A percentile compares a stretch with the other conserved stretches of the same genome.
Evolutionary conservation across 2,329 filamentous ascomycete genomes (phyloP).

Genomic region (Fusarium vanettenii): DNA sequence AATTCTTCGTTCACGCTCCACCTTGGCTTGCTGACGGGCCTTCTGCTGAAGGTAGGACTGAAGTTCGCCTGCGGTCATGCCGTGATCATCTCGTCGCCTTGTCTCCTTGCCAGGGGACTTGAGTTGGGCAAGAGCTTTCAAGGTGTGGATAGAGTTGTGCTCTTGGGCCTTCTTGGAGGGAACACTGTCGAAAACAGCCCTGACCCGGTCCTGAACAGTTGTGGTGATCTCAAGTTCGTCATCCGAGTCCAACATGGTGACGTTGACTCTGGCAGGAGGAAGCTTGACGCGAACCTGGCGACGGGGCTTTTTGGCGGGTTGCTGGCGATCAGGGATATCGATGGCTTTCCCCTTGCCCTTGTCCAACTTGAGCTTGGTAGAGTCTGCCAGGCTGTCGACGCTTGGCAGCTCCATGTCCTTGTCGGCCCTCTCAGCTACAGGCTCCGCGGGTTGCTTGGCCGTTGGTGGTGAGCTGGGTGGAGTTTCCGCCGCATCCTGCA

Average conservation of each 20-base stretch:
- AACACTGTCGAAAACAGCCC: slow-evolving; percentile 76
- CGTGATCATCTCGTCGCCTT: slow-evolving; percentile 56
- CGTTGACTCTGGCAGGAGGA: slow-evolving; percentile 53
- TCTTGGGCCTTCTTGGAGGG: slow-evolving; percentile 73
- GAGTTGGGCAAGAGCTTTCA: slow-evolving; percentile 81
- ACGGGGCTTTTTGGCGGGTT: slow-evolving; percentile 49
- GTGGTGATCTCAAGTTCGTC: slow-evolving; percentile 74
- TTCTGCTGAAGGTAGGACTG: slow-evolving; percentile 75
- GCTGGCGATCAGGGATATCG: slow-evolving; percentile 25
- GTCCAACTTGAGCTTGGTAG: slow-evolving; percentile 52
- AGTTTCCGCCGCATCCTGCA: slow-evolving; percentile 66
- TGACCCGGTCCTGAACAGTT: slow-evolving; percentile 62
- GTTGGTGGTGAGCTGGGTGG: slow-evolving; percentile 77
- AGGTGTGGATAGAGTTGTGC: slow-evolving; percentile 70
- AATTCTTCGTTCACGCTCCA: slow-evolving; percentile 81
- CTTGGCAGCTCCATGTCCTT: slow-evolving; percentile 40
- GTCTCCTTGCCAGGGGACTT: slow-evolving; percentile 69
- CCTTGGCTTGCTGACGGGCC: slow-evolving; percentile 82
- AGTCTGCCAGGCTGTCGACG: slow-evolving; percentile 50
- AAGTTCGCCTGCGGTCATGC: slow-evolving; percentile 77
- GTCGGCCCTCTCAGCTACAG: slow-evolving; percentile 17
- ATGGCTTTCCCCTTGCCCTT: slow-evolving; percentile 72
- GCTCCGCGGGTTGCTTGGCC: slow-evolving; percentile 44
- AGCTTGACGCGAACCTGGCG: slow-evolving; percentile 65
- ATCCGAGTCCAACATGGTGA: slow-evolving; percentile 58